These are phyloP conservation scores for Suillus subaureus DNA, from an alignment of 768 basidiomycete genomes.

Conservation along the genomic window DNA sequence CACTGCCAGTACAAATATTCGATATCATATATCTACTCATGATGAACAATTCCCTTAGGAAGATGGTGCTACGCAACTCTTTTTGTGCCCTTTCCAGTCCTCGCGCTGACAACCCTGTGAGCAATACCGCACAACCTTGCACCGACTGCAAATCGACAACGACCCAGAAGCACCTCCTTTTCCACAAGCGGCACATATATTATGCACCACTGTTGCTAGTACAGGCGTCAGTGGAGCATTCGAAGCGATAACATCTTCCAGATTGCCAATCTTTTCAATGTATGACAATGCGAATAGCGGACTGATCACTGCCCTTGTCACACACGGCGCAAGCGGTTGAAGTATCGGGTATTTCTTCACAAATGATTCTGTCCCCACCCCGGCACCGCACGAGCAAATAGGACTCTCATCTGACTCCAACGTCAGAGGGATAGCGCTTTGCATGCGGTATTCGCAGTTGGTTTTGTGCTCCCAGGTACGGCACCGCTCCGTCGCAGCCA, in stretches of 20 bases:
- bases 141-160: constrained; percentile 38
- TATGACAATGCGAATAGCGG: constrained; percentile 57
- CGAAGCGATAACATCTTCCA: background rate
- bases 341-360: constrained; percentile 35
- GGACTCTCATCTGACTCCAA: constrained; percentile 41
- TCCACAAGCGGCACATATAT: constrained; percentile 23
- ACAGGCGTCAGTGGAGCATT: background rate
- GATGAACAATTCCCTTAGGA: background rate
- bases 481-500: constrained; percentile 53
- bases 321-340: constrained; percentile 40
- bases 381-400: constrained; percentile 56
- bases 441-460: constrained; percentile 48
- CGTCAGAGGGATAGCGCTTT: constrained; percentile 41
- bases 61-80: constrained; percentile 22
- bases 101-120: constrained; percentile 46
- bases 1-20: background rate
- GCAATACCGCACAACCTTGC: constrained; percentile 45
- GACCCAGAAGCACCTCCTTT: constrained; percentile 30
- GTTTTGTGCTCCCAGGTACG: constrained; percentile 50
- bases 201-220: background rate
- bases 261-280: constrained; percentile 40
- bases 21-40: background rate
- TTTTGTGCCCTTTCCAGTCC: constrained; percentile 52
- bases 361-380: constrained; percentile 46
- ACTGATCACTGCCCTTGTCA: constrained; percentile 51